Evolutionary conservation across 2,329 filamentous ascomycete species (phyloP), one percentile per base, ranked within the genome.

Genomic region (Aspergillus pseudoterreus): DNA sequence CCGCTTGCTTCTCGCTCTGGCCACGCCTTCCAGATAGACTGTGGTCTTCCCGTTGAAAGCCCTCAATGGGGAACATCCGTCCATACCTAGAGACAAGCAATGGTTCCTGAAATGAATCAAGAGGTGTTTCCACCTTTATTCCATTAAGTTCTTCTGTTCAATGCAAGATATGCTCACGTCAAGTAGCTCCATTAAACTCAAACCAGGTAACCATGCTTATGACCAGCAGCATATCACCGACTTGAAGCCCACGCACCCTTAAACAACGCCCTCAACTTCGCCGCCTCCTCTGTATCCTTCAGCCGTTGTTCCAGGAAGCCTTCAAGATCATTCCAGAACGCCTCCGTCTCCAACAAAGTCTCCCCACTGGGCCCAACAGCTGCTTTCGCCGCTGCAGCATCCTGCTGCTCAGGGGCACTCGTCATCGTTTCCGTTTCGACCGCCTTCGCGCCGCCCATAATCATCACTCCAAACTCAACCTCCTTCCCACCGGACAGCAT

Each of bases 251-350:
- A 94, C 41, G 86, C 86, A 42, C 75, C 75, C 71, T 81, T 86
- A 66, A 96, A 96, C 19, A 88, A 68, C 4, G 69, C 75, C 33
- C 81, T 80, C 62, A 92, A 69, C 61, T 84, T 81, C 59, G 82
- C 82, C 1, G 87, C 88, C 64, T 82, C 78, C 2, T 67, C 68
- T 47, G 79, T 84, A 66, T 95, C 87, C 71, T 87, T 84, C 62
- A 96, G 73, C 67, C 90, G 82, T 75, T 92, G 88, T 64, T 84
- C 74, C 68, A 99, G 68, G 71, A 92, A 97, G 0, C 82, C 87
- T 65, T 84, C 84, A 57, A 99, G 71, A 74, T 97, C 94, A 8
- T 73, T 74, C 94, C 94, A 99, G 67, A 99, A 99, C 50, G 81
- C 84, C 6, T 86, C 82, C 11, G 83, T 86, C 64, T 82, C 75